Evolutionary conservation across 139 green algal species (phyloP).

Genomic region (Picochlorum sp.): DNA sequence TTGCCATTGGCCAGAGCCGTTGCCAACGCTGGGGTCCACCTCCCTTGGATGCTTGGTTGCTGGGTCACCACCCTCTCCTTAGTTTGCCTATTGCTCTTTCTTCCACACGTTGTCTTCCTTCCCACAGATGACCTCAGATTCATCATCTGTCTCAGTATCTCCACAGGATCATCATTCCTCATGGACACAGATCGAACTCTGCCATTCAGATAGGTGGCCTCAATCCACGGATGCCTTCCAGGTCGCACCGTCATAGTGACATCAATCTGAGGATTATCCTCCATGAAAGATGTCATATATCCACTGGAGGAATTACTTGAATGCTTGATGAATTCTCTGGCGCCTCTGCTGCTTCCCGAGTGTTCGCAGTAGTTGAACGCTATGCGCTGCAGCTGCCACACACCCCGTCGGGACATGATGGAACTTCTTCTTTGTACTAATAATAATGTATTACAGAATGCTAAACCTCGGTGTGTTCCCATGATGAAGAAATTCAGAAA

Average conservation of each 20-base stretch:
- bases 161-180: conserved; percentile 22
- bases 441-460: no score
- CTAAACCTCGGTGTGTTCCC: no score
- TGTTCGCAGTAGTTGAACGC: conserved; percentile 30
- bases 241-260: not conserved
- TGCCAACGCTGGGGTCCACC: conserved; percentile 16
- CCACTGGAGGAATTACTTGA: conserved; percentile 17
- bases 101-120: conserved; percentile 11
- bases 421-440: no score
- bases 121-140: conserved; percentile 22
- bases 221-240: not conserved
- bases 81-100: conserved; percentile 16
- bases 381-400: conserved; percentile 37
- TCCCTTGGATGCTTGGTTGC: conserved; percentile 21
- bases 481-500: no score
- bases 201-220: conserved; percentile 6
- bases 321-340: conserved; percentile 1
- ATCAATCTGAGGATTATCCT: conserved; percentile 33
- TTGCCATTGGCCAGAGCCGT: conserved; percentile 1
- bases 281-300: conserved; percentile 26
- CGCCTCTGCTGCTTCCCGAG: conserved; percentile 32
- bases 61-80: conserved; percentile 20
- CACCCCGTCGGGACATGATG: conserved; percentile 30
- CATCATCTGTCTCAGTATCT: conserved; percentile 29
- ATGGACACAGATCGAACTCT: conserved; percentile 19